A percentile compares a stretch with the other conserved stretches of the same genome.
phyloP scores from a whole-genome alignment of 345 rosid genomes.

The Aegle marmelos region DNA sequence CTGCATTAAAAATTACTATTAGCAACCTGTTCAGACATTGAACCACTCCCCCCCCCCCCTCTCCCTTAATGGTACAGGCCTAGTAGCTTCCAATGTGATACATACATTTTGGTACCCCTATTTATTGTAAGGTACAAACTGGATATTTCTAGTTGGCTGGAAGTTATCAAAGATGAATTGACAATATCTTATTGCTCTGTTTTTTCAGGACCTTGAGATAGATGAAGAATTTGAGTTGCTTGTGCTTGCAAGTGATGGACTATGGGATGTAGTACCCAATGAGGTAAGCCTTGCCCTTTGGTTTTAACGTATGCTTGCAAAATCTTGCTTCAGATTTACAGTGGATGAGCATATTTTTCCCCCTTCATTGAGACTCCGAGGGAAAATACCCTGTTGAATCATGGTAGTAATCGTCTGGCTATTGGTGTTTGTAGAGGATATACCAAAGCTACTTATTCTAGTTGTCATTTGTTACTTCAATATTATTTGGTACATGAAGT shows the following conservation, averaged over 20 bases:
- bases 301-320: background rate
- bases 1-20: background rate
- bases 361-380: background rate
- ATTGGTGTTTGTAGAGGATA: background rate
- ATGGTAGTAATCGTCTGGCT: background rate
- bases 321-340: background rate
- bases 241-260: slow-evolving; percentile 95
- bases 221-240: slow-evolving; percentile 76
- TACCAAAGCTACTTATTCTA: background rate
- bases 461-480: background rate
- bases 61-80: background rate
- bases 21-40: background rate
- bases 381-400: background rate
- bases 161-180: background rate
- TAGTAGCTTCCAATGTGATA: background rate
- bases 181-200: background rate
- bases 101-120: too few species aligned
- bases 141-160: background rate
- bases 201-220: slow-evolving; percentile 67
- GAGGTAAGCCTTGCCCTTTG: slow-evolving; percentile 43
- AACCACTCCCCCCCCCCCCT: background rate
- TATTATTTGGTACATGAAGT: too few species aligned
- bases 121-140: background rate
- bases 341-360: background rate
- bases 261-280: slow-evolving; percentile 96